Conservation (phyloP, 192 early-diverging fungal species). For the Coemansia furcata region DNA sequence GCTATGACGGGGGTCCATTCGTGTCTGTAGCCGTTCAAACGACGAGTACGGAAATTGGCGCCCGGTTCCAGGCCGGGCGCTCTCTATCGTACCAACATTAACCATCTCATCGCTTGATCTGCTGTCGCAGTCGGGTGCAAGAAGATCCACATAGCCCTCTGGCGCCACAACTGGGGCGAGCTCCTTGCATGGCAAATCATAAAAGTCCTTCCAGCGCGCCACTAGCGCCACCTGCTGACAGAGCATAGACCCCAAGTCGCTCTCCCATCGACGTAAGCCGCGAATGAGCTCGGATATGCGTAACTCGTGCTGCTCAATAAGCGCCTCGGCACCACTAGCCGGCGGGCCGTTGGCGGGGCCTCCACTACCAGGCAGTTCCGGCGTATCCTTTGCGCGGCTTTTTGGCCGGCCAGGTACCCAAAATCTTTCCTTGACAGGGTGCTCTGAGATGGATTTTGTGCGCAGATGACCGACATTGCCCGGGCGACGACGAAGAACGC, state of each 20-base stretch:
- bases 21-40: neutral
- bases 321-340: constrained; percentile 30
- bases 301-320: constrained; percentile 47
- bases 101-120: constrained; percentile 4
- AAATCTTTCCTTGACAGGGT: constrained; percentile 15
- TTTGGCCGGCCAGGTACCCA: constrained; percentile 20
- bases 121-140: constrained; percentile 4
- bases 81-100: neutral
- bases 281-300: constrained; percentile 36
- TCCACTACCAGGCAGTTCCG: neutral
- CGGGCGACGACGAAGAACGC: constrained; percentile 40
- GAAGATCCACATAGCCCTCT: neutral
- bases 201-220: constrained; percentile 45
- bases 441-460: constrained; percentile 26
- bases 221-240: constrained; percentile 34
- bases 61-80: neutral
- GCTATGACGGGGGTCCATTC: constrained; percentile 14
- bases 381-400: constrained; percentile 13
- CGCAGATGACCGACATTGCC: constrained; percentile 23
- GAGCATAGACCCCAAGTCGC: constrained; percentile 32
- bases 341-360: constrained; percentile 2
- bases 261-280: constrained; percentile 37
- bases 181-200: constrained; percentile 8
- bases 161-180: neutral
- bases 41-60: constrained; percentile 4